Conservation (phyloP, 768 basidiomycete genomes). For the Mycena venus region DNA sequence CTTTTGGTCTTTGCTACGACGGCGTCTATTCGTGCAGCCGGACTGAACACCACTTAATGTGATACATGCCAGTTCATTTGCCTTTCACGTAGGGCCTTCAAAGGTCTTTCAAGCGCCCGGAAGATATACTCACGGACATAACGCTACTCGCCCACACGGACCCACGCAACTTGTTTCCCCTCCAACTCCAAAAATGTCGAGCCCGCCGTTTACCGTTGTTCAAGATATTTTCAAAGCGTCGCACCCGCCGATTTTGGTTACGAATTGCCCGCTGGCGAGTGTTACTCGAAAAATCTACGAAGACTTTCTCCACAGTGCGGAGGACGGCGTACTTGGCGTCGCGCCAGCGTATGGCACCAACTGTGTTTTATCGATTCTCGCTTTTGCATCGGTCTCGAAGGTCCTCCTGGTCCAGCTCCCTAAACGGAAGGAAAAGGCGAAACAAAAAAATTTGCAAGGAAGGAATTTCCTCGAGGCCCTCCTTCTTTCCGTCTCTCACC, state of each 20-base stretch:
- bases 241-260: constrained; percentile 43
- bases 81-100: background rate
- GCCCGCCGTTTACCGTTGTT: constrained; percentile 36
- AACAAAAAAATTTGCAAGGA: constrained; percentile 1
- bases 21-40: background rate
- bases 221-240: constrained; percentile 50
- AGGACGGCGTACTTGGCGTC: constrained; percentile 51
- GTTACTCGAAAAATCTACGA: constrained; percentile 40
- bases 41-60: background rate
- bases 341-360: constrained; percentile 56
- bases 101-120: background rate
- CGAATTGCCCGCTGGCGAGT: constrained; percentile 39
- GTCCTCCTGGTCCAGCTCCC: constrained; percentile 52
- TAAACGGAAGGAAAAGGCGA: constrained; percentile 22
- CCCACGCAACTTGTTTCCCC: background rate
- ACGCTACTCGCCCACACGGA: background rate
- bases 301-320: constrained; percentile 44
- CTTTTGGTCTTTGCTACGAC: too few relatives aligned
- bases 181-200: background rate
- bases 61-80: background rate
- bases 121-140: background rate
- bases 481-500: constrained; percentile 46
- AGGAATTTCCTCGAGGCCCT: constrained; percentile 43
- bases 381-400: constrained; percentile 52
- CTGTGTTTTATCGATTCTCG: constrained; percentile 51